These are phyloP conservation scores for Helianthus annuus DNA, from an alignment of 129 eudicot genomes.

Conservation along the genomic window DNA sequence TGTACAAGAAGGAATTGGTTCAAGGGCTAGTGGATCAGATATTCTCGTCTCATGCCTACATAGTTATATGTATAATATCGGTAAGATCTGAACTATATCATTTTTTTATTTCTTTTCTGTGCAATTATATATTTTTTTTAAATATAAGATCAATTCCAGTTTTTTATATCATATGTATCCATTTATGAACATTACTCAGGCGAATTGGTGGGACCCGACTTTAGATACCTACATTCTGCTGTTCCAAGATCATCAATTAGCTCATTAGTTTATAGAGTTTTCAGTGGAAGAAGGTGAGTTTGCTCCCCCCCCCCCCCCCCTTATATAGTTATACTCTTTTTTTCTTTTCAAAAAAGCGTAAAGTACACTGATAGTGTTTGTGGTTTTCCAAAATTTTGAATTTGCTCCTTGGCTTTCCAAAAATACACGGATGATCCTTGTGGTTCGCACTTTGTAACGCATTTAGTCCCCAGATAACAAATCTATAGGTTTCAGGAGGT, in stretches of 20 bases:
- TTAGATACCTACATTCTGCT: conserved; percentile 47
- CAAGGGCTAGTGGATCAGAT: conserved; percentile 27
- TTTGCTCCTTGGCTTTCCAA: too few relatives aligned
- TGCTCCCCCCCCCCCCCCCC: not conserved
- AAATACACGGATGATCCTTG: too few relatives aligned
- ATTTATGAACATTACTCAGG: conserved; percentile 47
- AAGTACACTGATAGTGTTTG: too few relatives aligned
- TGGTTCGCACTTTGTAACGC: too few relatives aligned
- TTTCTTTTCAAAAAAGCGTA: too few relatives aligned
- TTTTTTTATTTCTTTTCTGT: conserved; percentile 5
- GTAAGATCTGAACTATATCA: conserved; percentile 37
- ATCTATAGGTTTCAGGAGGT: too few relatives aligned
- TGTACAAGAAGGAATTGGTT: conserved; percentile 23
- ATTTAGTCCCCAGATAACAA: too few relatives aligned
- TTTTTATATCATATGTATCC: not conserved
- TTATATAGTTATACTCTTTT: not conserved
- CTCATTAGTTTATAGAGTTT: conserved; percentile 72
- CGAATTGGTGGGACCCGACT: conserved; percentile 69
- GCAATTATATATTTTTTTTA: not conserved
- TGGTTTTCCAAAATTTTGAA: too few relatives aligned
- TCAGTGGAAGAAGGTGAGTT: conserved; percentile 79
- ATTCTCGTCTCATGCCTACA: conserved; percentile 61
- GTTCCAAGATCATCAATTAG: conserved; percentile 53
- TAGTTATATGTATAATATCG: conserved; percentile 60
- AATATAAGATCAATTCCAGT: too few relatives aligned